These are phyloP conservation scores for Hypoxylon rickii DNA, from an alignment of 495 filamentous ascomycete species.

Conservation along the genomic window DNA sequence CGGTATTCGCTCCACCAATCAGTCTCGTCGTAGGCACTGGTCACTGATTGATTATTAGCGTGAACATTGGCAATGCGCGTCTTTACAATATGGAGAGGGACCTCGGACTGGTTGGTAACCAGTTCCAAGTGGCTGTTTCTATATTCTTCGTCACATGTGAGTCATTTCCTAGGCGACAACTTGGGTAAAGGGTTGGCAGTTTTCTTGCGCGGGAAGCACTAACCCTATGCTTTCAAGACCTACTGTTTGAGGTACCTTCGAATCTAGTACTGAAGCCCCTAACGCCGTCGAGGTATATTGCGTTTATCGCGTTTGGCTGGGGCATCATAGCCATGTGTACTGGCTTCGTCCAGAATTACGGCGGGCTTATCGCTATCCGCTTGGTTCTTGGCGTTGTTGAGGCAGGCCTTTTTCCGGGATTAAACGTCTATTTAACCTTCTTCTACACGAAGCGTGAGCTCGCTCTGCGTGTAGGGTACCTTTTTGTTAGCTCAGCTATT, in stretches of 20 bases:
- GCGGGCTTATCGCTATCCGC: constrained; percentile 52
- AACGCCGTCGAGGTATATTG: constrained; percentile 69
- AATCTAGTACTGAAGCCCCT: constrained; percentile 69
- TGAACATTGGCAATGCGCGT: constrained; percentile 79
- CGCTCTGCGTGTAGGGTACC: constrained; percentile 72
- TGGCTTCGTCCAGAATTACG: constrained; percentile 65
- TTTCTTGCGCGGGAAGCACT: background rate
- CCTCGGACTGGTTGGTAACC: constrained; percentile 61
- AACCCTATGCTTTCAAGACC: constrained; percentile 35
- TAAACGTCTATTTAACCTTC: constrained; percentile 71
- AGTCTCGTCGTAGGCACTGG: background rate
- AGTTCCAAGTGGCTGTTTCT: constrained; percentile 72
- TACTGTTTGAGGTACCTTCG: constrained; percentile 64
- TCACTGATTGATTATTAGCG: constrained; percentile 40
- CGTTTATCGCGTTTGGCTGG: constrained; percentile 67
- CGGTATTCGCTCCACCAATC: constrained; percentile 28
- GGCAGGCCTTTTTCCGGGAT: constrained; percentile 72
- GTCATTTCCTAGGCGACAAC: constrained; percentile 9
- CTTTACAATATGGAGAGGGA: constrained; percentile 72
- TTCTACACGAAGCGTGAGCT: constrained; percentile 78
- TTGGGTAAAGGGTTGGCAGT: background rate
- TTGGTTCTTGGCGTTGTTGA: constrained; percentile 67
- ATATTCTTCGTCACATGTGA: constrained; percentile 74
- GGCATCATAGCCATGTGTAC: constrained; percentile 72
- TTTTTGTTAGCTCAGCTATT: constrained; percentile 76